A percentile compares a stretch with the other conserved stretches of the same genome.
Evolutionary conservation across 192 early-diverging fungal genomes (phyloP).

Genomic region (Oehlia diaphana): DNA sequence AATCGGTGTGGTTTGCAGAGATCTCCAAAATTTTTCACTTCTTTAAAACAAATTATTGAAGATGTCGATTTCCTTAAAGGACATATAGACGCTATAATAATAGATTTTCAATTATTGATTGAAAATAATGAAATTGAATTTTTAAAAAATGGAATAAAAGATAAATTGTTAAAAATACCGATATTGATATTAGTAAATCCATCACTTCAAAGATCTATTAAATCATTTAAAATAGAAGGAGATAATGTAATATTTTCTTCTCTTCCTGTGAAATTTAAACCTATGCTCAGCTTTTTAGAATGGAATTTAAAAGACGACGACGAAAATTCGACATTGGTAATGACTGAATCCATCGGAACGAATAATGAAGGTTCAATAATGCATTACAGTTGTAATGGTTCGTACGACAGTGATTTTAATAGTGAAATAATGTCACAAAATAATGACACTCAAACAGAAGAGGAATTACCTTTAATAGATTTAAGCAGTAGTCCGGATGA

Average conservation of each 20-base stretch:
- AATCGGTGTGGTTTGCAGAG: background rate
- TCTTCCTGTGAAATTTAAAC: constrained; percentile 17
- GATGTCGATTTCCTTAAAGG: background rate
- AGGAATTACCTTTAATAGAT: background rate
- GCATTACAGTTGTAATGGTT: background rate
- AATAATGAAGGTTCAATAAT: background rate
- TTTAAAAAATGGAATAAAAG: background rate
- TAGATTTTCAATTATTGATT: constrained; percentile 9
- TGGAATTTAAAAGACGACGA: background rate
- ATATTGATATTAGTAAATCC: constrained; percentile 14
- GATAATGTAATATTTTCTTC: constrained; percentile 4
- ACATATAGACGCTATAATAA: background rate
- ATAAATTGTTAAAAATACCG: background rate
- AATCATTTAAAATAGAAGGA: background rate
- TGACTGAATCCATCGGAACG: background rate
- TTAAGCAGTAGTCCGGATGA: background rate
- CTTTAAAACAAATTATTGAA: background rate
- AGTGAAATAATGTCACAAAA: too few relatives aligned
- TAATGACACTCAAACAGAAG: too few relatives aligned
- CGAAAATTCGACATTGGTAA: background rate
- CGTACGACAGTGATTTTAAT: background rate
- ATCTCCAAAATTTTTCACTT: background rate
- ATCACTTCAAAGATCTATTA: background rate
- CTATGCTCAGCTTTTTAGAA: constrained; percentile 20
- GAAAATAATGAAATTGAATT: constrained; percentile 9